Evolutionary conservation across 257 asterid species (phyloP).

Genomic region (Mentha longifolia): DNA sequence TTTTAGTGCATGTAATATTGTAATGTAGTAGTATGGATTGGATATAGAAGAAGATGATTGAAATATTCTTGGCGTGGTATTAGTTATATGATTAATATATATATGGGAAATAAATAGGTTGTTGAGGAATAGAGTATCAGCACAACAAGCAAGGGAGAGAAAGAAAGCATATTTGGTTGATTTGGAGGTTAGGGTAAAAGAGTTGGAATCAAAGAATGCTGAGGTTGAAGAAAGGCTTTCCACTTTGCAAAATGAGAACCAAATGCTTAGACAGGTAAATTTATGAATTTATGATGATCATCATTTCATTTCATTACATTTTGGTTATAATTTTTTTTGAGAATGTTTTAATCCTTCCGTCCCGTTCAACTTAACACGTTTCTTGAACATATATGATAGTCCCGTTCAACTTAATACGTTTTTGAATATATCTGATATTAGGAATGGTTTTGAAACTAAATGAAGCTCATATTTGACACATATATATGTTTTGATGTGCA

Average conservation of each 20-base stretch:
- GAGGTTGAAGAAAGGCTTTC: conserved; percentile 89
- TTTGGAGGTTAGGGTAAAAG: conserved; percentile 86
- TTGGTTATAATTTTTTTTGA: no score
- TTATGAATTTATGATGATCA: no score
- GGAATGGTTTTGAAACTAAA: not conserved
- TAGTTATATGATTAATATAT: no score
- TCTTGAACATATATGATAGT: no score
- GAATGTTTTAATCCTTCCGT: no score
- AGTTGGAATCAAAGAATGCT: conserved; percentile 77
- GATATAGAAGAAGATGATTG: not conserved
- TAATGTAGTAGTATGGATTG: no score
- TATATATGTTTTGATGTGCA: conserved; percentile 24
- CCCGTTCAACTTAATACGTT: no score
- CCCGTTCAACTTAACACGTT: no score
- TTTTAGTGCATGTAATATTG: no score
- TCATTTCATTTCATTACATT: no score
- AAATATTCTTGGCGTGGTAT: not conserved
- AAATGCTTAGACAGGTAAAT: conserved; percentile 86
- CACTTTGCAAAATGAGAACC: conserved; percentile 89
- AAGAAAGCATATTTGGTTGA: conserved; percentile 87
- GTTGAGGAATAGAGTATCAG: conserved; percentile 95
- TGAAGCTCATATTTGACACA: not conserved
- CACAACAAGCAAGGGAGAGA: conserved; percentile 96
- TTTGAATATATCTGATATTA: no score
- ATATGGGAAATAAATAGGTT: no score